A percentile compares a stretch with the other conserved stretches of the same genome.
phyloP scores from a whole-genome alignment of 768 basidiomycete genomes.

The Lentinula sp. region DNA sequence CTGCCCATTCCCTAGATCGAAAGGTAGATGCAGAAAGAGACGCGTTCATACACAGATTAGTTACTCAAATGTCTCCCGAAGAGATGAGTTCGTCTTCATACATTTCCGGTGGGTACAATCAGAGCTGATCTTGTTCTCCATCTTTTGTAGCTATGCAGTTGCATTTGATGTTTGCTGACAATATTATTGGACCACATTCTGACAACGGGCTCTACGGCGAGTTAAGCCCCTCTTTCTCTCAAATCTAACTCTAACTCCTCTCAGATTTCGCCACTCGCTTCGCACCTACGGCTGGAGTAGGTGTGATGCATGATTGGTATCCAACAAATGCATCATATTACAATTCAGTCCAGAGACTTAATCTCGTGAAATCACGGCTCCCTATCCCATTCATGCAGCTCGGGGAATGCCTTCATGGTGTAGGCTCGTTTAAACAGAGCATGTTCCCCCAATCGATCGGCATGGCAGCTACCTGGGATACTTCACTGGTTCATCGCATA shows the following conservation, averaged over 20 bases:
- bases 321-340: constrained; percentile 8
- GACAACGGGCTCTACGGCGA: constrained; percentile 7
- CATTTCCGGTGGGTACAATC: not conserved
- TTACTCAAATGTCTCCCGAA: constrained; percentile 6
- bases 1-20: not conserved
- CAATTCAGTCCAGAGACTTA: constrained; percentile 16
- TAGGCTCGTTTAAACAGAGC: constrained; percentile 18
- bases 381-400: constrained; percentile 17
- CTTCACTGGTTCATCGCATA: constrained; percentile 13
- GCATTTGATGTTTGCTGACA: constrained; percentile 11
- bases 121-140: not conserved
- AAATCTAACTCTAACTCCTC: not conserved
- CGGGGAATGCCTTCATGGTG: constrained; percentile 19
- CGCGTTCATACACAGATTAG: constrained; percentile 3
- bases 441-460: constrained; percentile 20
- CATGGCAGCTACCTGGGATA: constrained; percentile 15
- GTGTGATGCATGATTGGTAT: constrained; percentile 12
- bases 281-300: constrained; percentile 9
- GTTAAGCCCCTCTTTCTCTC: not conserved
- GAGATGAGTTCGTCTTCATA: constrained; percentile 7
- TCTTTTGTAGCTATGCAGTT: constrained; percentile 9
- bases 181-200: constrained; percentile 10
- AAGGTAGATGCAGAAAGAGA: constrained; percentile 1
- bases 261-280: constrained; percentile 10
- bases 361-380: constrained; percentile 15